Evolutionary conservation across 495 filamentous ascomycete genomes (phyloP).

Genomic region (Podospora tetraspora): DNA sequence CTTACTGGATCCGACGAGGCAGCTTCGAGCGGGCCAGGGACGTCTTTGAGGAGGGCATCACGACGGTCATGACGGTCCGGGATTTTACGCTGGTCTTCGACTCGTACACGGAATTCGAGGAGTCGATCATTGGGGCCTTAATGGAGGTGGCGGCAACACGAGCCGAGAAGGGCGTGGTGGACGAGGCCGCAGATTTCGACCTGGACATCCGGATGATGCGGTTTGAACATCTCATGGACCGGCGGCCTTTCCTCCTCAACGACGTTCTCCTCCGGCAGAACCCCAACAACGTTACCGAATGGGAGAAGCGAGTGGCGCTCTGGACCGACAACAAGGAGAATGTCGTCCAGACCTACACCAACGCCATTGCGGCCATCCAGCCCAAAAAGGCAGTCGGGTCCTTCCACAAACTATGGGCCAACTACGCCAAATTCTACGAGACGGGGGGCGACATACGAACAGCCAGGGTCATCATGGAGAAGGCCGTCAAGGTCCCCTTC

Average conservation of each 20-base stretch:
- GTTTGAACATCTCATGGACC: constrained; percentile 97
- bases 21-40: constrained; percentile 87
- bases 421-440: constrained; percentile 98
- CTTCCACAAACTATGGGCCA: constrained; percentile 93
- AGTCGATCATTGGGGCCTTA: constrained; percentile 83
- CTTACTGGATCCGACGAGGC: constrained; percentile 92
- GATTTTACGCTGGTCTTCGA: constrained; percentile 98
- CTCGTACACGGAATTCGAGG: constrained; percentile 93
- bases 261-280: constrained; percentile 95
- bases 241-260: constrained; percentile 92
- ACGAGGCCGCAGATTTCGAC: constrained; percentile 90
- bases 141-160: constrained; percentile 83
- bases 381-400: constrained; percentile 93
- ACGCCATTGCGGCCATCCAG: constrained; percentile 85
- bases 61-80: constrained; percentile 97
- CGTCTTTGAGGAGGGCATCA: constrained; percentile 94
- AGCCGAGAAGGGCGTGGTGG: constrained; percentile 71
- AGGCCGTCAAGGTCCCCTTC: constrained; percentile 95
- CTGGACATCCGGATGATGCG: constrained; percentile 96
- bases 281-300: constrained; percentile 92
- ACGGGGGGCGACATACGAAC: constrained; percentile 77
- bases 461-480: constrained; percentile 90
- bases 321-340: constrained; percentile 93
- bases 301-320: constrained; percentile 90
- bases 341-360: constrained; percentile 90